These are phyloP conservation scores for Penicillium simplicissimum DNA, from an alignment of 495 filamentous ascomycete species.

Conservation along the genomic window DNA sequence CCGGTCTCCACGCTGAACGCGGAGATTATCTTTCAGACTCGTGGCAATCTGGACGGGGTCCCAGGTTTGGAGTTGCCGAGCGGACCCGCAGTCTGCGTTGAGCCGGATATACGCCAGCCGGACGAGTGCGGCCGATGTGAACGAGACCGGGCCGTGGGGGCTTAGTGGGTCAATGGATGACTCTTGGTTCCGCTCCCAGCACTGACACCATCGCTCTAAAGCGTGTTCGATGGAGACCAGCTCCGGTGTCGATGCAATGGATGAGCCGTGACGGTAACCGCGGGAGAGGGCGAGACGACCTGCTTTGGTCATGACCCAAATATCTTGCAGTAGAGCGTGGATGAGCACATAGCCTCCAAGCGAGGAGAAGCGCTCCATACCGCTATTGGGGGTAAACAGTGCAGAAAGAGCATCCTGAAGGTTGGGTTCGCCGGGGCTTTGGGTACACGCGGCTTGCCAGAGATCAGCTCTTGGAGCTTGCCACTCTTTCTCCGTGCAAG, in stretches of 20 bases:
- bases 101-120: constrained; percentile 67
- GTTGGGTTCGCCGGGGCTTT: constrained; percentile 31
- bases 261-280: constrained; percentile 37
- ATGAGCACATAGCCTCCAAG: constrained; percentile 69
- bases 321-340: constrained; percentile 67
- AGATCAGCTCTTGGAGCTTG: constrained; percentile 27
- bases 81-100: constrained; percentile 65
- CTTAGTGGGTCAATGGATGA: constrained; percentile 52
- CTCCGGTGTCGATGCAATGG: constrained; percentile 46
- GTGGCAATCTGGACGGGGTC: constrained; percentile 61
- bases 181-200: constrained; percentile 59
- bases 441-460: constrained; percentile 34
- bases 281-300: constrained; percentile 46
- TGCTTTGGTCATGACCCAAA: constrained; percentile 65
- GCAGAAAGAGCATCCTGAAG: constrained; percentile 38
- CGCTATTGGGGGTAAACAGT: constrained; percentile 27
- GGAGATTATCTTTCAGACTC: constrained; percentile 57
- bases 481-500: constrained; percentile 50
- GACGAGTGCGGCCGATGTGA: constrained; percentile 66
- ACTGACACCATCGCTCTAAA: constrained; percentile 61
- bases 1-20: constrained; percentile 56
- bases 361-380: constrained; percentile 48
- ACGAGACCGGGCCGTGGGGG: constrained; percentile 61
- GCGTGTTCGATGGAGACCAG: constrained; percentile 59
- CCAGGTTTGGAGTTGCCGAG: constrained; percentile 61